phyloP scores from a whole-genome alignment of 352 stramenopile species.

The Globisporangium recalcitrans region DNA sequence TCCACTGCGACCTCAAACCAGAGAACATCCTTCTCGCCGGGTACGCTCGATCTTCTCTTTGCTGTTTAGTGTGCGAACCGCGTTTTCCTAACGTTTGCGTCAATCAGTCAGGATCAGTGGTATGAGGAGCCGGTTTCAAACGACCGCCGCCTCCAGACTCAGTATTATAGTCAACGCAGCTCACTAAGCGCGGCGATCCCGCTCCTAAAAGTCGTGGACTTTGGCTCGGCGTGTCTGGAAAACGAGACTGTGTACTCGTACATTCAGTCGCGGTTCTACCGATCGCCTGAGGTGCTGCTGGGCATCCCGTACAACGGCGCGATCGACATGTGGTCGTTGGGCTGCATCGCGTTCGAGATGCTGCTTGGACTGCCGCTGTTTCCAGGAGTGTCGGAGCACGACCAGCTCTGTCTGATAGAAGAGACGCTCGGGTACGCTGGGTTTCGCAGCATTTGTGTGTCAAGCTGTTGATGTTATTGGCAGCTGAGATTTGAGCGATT shows the following conservation, averaged over 20 bases:
- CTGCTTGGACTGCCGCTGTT: conserved; percentile 95
- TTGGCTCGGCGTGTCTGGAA: conserved; percentile 89
- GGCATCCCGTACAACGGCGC: conserved; percentile 46
- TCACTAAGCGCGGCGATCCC: conserved; percentile 10
- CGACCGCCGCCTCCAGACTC: too few species aligned
- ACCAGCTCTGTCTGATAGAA: conserved; percentile 94
- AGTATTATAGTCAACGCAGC: background rate
- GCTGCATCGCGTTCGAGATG: conserved; percentile 85
- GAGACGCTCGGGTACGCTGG: conserved; percentile 51
- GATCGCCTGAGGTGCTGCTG: conserved; percentile 64
- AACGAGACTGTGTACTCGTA: conserved; percentile 91
- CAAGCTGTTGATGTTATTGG: too few species aligned
- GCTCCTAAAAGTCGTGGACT: conserved; percentile 93
- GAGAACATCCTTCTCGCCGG: conserved; percentile 92
- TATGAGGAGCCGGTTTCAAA: conserved; percentile 1
- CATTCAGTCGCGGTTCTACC: conserved; percentile 95
- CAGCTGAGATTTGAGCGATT: background rate
- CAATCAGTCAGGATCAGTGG: conserved; percentile 79
- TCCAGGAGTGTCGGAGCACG: conserved; percentile 88
- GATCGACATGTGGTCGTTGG: conserved; percentile 63
- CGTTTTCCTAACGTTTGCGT: background rate
- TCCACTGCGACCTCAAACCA: conserved; percentile 96
- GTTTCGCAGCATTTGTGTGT: background rate
- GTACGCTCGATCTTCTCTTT: too few species aligned
- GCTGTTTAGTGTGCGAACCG: too few species aligned